Conservation (phyloP, 352 stramenopile species). For the Globisporangium orthogonon region DNA sequence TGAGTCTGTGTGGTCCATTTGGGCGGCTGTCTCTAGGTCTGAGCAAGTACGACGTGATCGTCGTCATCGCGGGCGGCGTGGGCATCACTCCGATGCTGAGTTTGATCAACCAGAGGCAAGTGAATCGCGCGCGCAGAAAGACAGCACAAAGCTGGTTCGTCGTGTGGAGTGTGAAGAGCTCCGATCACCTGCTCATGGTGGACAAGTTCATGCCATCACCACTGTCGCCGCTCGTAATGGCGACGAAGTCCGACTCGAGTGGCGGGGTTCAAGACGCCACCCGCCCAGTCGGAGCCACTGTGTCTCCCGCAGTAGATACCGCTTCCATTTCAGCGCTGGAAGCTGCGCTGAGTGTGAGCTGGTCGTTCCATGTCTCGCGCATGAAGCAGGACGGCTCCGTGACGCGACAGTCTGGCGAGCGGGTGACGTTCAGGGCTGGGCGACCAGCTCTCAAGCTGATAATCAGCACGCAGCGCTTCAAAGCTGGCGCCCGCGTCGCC, state of each 20-base stretch:
- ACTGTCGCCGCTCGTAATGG: constrained; percentile 20
- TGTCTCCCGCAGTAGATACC: not conserved
- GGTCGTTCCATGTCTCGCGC: constrained; percentile 58
- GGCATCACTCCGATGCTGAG: constrained; percentile 77
- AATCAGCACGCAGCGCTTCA: constrained; percentile 67
- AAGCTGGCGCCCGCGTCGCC: constrained; percentile 37
- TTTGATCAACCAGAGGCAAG: constrained; percentile 59
- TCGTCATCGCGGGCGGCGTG: constrained; percentile 65
- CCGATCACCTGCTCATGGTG: constrained; percentile 64
- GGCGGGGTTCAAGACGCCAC: constrained; percentile 41
- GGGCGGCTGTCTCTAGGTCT: constrained; percentile 58
- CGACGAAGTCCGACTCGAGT: constrained; percentile 25
- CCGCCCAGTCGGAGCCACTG: constrained; percentile 15
- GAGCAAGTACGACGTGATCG: constrained; percentile 53
- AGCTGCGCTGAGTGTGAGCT: constrained; percentile 38
- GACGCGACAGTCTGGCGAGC: constrained; percentile 43
- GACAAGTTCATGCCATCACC: constrained; percentile 44
- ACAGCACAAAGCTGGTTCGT: constrained; percentile 46
- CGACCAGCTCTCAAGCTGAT: constrained; percentile 59
- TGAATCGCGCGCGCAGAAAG: constrained; percentile 15
- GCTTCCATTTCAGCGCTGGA: constrained; percentile 1
- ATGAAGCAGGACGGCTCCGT: constrained; percentile 36
- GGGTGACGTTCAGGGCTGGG: constrained; percentile 40
- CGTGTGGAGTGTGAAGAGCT: constrained; percentile 55
- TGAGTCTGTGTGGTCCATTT: constrained; percentile 65